Evolutionary conservation across 2,329 filamentous ascomycete genomes (phyloP).

Genomic region (Setomelanomma holmii): DNA sequence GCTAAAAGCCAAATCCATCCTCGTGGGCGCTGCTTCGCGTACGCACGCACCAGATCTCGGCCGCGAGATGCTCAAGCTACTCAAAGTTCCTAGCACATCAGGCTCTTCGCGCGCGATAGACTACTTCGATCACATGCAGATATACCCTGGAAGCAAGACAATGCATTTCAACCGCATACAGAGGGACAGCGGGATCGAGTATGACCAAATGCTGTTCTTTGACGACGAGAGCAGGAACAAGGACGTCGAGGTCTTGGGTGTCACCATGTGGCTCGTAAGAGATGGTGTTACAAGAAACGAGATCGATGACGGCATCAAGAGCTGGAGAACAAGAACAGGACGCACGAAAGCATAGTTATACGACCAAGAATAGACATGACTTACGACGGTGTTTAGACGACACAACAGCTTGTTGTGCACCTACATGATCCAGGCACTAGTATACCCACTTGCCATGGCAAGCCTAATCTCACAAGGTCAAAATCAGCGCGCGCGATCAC

Average conservation of each 20-base stretch:
- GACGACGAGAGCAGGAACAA: conserved; percentile 89
- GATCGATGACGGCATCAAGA: conserved; percentile 77
- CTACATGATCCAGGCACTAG: no score
- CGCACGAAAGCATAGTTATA: conserved; percentile 34
- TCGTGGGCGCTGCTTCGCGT: conserved; percentile 78
- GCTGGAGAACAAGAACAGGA: conserved; percentile 79
- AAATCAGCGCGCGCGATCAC: no score
- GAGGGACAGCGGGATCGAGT: conserved; percentile 72
- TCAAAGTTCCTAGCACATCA: conserved; percentile 67
- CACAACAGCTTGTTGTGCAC: not conserved
- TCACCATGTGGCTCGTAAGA: conserved; percentile 82
- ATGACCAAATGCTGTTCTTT: conserved; percentile 91
- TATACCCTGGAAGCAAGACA: conserved; percentile 81
- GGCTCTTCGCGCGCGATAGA: conserved; percentile 56
- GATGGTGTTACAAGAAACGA: conserved; percentile 80
- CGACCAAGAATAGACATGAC: not conserved
- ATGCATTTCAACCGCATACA: conserved; percentile 80
- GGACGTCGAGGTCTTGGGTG: conserved; percentile 80
- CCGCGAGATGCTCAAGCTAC: conserved; percentile 76
- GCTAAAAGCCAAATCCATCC: conserved; percentile 56
- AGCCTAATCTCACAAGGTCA: no score
- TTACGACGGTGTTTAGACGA: not conserved
- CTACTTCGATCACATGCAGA: conserved; percentile 65
- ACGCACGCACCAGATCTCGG: conserved; percentile 82
- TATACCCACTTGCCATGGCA: no score